Evolutionary conservation across 192 early-diverging fungal genomes (phyloP), one percentile per base, ranked within the genome.

Genomic region (Umbelopsis sp.): DNA sequence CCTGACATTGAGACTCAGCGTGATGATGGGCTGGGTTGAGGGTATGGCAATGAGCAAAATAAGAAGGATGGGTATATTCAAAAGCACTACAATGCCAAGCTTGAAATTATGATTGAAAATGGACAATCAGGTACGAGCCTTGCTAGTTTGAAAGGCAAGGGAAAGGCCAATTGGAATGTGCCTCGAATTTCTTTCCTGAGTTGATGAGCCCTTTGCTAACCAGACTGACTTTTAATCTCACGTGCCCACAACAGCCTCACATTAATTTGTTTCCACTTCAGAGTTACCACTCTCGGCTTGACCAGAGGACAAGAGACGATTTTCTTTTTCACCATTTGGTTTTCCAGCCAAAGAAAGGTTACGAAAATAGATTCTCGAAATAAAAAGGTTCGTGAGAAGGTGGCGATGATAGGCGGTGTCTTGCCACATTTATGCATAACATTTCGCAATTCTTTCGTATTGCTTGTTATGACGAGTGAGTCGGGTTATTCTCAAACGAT

Each of bases 1-100:
- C 79, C 79, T 24, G 87, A 87, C 87, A 90, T 90, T 45, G 31
- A 62, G 56, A 62, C 56, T 62, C 56, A 62, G 56, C 56, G 56
- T 29, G 29, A 32, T 62, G 56, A 32, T n/a, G 26, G 56, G 56
- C n/a, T 49, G 54, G 56, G 56, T 41, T 41, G 38, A 26, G 31
- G 56, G 56, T 62, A 62, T 62, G 34, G 25, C 47, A 49, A 21
- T 16, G 47, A 17, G 47, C 47, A 49, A 49, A 16, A 6, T 16
- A 49, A 5, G 47, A 8, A 11, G 52, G 26, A 12, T 25, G 29
- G 26, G 56, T 56, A 62, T 62, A 62, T 34, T 59, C 12, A 1
- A 49, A 21, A 17, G 47, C 0, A 5, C 38, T 49, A 49, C 20
- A 49, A n/a, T n/a, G 16, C 47, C 16, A 49, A 49, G 47, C 47